A percentile compares a stretch with the other conserved stretches of the same genome.
Evolutionary conservation across 2,329 filamentous ascomycete genomes (phyloP).

Genomic region (Ceratocystis ficicola): DNA sequence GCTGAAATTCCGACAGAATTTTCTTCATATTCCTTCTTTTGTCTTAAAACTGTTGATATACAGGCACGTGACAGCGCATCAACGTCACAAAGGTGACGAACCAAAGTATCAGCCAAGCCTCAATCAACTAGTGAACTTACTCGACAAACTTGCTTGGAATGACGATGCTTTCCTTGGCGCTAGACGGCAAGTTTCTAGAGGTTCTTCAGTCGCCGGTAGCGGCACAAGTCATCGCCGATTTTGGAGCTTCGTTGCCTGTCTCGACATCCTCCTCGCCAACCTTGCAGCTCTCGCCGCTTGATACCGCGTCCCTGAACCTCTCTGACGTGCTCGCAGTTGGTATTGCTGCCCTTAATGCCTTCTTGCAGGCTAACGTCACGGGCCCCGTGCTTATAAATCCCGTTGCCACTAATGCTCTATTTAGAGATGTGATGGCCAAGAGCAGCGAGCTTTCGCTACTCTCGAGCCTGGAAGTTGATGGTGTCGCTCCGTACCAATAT

Average conservation of each 20-base stretch:
- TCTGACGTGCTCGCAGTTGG: slow-evolving; percentile 40
- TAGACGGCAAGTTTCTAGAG: slow-evolving; percentile 9
- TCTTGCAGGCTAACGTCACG: slow-evolving; percentile 78
- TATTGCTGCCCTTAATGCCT: slow-evolving; percentile 60
- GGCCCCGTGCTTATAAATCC: slow-evolving; percentile 56
- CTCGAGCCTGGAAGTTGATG: slow-evolving; percentile 59
- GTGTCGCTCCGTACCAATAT: slow-evolving; percentile 72
- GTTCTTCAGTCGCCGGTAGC: slow-evolving; percentile 2
- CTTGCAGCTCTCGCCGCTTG: not conserved
- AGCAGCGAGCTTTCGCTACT: slow-evolving; percentile 43
- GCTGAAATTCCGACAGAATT: not conserved
- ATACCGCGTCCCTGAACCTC: not conserved
- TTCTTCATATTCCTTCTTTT: not conserved
- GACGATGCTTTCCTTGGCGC: not conserved
- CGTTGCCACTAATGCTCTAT: slow-evolving; percentile 28
- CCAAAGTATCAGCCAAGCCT: not conserved
- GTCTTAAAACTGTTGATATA: not conserved
- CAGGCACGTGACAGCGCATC: not conserved
- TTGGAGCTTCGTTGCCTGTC: not conserved
- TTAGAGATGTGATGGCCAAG: slow-evolving; percentile 31
- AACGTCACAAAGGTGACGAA: not conserved
- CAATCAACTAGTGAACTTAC: not conserved
- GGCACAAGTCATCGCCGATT: slow-evolving; percentile 4
- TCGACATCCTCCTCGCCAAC: not conserved
- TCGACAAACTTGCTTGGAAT: not conserved